A percentile compares a stretch with the other conserved stretches of the same genome.
Conservation (phyloP, 257 asterid species). For the Gentiana macrophylla region DNA sequence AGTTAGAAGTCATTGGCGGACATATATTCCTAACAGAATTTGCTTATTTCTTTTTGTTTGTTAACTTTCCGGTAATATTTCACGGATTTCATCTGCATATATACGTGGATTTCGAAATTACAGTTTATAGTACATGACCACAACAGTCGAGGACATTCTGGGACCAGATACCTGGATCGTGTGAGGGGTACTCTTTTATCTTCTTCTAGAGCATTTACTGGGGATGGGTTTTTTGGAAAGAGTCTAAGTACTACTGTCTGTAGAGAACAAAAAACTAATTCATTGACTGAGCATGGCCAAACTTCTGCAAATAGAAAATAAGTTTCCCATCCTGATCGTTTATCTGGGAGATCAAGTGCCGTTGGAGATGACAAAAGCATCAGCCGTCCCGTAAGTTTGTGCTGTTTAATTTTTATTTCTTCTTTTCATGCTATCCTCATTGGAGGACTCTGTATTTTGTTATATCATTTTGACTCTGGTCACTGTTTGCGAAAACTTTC, state of each 20-base stretch:
- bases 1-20: too few relatives aligned
- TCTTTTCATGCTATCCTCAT: not conserved
- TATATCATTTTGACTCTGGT: too few relatives aligned
- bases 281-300: slow-evolving; percentile 41
- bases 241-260: slow-evolving; percentile 33
- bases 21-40: too few relatives aligned
- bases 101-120: too few relatives aligned
- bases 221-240: slow-evolving; percentile 70
- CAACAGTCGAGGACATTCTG: slow-evolving; percentile 54
- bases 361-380: slow-evolving; percentile 61
- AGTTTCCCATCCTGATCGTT: slow-evolving; percentile 41
- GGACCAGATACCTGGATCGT: slow-evolving; percentile 84
- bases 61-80: too few relatives aligned
- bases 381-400: slow-evolving; percentile 47
- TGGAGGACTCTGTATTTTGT: not conserved
- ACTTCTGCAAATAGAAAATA: slow-evolving; percentile 49
- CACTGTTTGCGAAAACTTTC: too few relatives aligned
- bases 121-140: not conserved
- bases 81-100: too few relatives aligned
- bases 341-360: slow-evolving; percentile 37
- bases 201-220: slow-evolving; percentile 89
- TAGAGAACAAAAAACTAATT: slow-evolving; percentile 59
- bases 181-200: slow-evolving; percentile 90
- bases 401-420: not conserved
- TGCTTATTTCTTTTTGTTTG: too few relatives aligned